phyloP scores from a whole-genome alignment of 805 yeast species.

The Pichia rugopelliculosa region DNA sequence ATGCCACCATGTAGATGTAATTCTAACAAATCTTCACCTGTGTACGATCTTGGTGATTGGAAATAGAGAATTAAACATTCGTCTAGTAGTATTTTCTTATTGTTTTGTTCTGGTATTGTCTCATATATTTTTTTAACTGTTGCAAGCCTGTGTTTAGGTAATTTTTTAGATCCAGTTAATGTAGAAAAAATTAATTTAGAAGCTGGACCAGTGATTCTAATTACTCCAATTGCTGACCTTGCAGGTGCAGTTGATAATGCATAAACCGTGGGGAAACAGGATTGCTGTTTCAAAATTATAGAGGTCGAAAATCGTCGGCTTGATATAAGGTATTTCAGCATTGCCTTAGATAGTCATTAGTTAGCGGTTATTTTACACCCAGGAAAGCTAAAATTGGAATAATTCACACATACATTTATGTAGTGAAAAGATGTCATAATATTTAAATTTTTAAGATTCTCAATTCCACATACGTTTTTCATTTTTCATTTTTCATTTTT shows the following conservation, averaged over 20 bases:
- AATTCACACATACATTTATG: neutral
- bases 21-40: slow-evolving; percentile 89
- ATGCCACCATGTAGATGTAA: slow-evolving; percentile 92
- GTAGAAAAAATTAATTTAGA: slow-evolving; percentile 37
- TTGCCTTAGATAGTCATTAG: neutral
- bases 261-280: slow-evolving; percentile 60
- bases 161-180: slow-evolving; percentile 35
- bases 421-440: too few species aligned
- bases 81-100: slow-evolving; percentile 46
- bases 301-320: neutral
- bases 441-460: too few species aligned
- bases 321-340: neutral
- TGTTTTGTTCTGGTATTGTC: slow-evolving; percentile 20
- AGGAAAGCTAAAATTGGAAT: neutral
- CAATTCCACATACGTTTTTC: too few species aligned
- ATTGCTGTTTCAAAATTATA: neutral
- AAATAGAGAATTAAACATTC: slow-evolving; percentile 69
- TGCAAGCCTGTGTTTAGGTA: slow-evolving; percentile 48
- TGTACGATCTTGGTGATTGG: slow-evolving; percentile 68
- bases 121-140: slow-evolving; percentile 49
- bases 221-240: slow-evolving; percentile 78
- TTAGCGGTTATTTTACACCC: fast-evolving
- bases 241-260: slow-evolving; percentile 84
- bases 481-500: too few species aligned
- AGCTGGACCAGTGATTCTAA: slow-evolving; percentile 73